A percentile compares a stretch with the other conserved stretches of the same genome.
These are phyloP conservation scores for Trichoderma semiorbis DNA, from an alignment of 2,329 filamentous ascomycete genomes.

Conservation along the genomic window DNA sequence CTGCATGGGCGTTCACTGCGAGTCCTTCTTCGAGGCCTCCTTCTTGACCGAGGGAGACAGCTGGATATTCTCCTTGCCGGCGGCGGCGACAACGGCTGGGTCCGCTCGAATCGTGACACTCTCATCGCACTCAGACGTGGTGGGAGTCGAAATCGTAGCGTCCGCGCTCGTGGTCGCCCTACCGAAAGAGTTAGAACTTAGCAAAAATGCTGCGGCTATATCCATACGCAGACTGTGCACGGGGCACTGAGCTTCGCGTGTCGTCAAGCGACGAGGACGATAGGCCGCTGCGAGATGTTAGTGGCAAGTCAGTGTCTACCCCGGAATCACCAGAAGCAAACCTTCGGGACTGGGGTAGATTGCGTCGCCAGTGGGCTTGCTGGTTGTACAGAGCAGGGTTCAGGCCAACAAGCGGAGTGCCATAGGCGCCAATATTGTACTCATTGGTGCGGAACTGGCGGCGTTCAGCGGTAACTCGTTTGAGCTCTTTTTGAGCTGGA, in stretches of 20 bases:
- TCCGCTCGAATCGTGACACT: constrained; percentile 54
- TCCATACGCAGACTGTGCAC: constrained; percentile 37
- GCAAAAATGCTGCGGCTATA: constrained; percentile 25
- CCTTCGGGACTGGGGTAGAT: constrained; percentile 31
- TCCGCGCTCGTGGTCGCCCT: constrained; percentile 39
- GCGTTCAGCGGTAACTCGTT: constrained; percentile 91
- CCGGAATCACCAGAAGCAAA: constrained; percentile 22
- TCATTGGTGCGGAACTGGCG: constrained; percentile 95
- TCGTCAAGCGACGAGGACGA: constrained; percentile 31
- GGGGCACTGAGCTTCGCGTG: constrained; percentile 32
- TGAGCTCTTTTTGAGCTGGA: constrained; percentile 92
- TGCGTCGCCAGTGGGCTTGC: constrained; percentile 38
- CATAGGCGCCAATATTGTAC: constrained; percentile 75
- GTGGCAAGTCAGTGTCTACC: not conserved
- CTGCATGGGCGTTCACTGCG: constrained; percentile 20
- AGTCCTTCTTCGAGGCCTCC: constrained; percentile 33
- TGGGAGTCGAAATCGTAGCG: constrained; percentile 38
- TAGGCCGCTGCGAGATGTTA: constrained; percentile 24
- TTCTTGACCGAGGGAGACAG: constrained; percentile 48
- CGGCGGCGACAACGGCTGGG: constrained; percentile 40
- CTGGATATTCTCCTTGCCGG: constrained; percentile 40
- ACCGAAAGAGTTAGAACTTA: constrained; percentile 33
- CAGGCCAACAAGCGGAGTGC: constrained; percentile 58
- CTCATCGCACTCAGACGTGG: constrained; percentile 50
- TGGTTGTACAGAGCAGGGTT: constrained; percentile 38